Percentiles rank a stretch among this genome's conserved stretches.
Conservation (phyloP, 208 protist species). For the Trypanosoma cruzi region DNA sequence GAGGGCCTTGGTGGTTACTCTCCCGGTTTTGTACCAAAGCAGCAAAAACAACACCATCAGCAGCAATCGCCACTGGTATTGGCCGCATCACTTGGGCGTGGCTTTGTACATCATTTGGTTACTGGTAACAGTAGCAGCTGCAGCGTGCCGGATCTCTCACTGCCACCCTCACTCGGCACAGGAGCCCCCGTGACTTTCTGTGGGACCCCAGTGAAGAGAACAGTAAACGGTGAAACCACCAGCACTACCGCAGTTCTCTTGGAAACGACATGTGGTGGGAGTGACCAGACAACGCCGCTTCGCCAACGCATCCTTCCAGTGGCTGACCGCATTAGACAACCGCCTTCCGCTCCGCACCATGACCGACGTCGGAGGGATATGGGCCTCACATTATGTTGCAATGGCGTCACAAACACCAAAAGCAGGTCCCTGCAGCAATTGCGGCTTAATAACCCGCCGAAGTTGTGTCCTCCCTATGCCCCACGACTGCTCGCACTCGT, state of each 20-base stretch:
- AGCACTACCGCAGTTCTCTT: background rate
- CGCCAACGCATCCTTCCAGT: background rate
- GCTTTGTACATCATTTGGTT: background rate
- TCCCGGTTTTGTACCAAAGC: background rate
- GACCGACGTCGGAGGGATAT: constrained; percentile 4
- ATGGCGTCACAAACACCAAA: background rate
- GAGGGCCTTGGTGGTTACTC: background rate
- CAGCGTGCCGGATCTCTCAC: background rate
- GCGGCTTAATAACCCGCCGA: constrained; percentile 4
- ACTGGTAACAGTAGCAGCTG: background rate
- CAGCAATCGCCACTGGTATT: background rate
- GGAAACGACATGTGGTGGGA: background rate
- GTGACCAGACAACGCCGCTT: constrained; percentile 1
- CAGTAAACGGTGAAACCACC: background rate
- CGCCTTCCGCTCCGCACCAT: constrained; percentile 7
- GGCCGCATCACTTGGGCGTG: background rate
- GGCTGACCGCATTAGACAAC: background rate
- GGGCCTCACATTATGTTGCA: background rate
- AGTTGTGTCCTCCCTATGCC: constrained; percentile 4
- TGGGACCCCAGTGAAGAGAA: background rate
- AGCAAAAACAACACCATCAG: background rate
- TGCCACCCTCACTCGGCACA: background rate
- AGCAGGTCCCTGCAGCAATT: background rate
- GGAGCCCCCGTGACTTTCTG: background rate
- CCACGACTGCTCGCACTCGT: background rate